Base-by-base conservation (phyloP, 2,329 filamentous ascomycete species). In the Neoascochyta sp. region DNA sequence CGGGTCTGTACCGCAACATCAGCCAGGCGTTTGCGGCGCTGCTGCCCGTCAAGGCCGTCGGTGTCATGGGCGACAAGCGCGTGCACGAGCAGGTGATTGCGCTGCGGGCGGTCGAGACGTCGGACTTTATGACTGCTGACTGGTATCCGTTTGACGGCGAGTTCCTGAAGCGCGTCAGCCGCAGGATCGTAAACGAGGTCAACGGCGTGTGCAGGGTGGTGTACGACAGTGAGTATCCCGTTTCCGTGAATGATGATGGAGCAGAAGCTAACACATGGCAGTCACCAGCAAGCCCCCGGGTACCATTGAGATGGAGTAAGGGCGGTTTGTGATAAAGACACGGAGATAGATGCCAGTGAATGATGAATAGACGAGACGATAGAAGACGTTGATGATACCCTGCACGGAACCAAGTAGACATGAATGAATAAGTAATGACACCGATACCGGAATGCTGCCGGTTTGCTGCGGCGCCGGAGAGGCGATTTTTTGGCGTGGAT, bases 121-220 rank as follows among this genome's bases (percentile, higher is more conserved):
- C 67, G 3, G 79, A 86, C 45, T 85, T 86, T 61, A 89, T 89
- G 85, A 85, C 75, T 3, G 83, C 82, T 14, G 75, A 85, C 56
- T 74, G 76, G 39, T 88, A 75, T 62, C 69, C 76, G 30, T 86
- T 86, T 51, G 67, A 75, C 31, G 73, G 74, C 44, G 68, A 71
- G 12, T 80, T 88, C 54, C 68, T 90, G 40, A 76, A 78, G 62
- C 67, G 68, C 36, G 78, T 88, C 17, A 74, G 73, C 24, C 75
- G 70, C 9, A 69, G 81, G 37, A 89, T 89, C 50, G 76, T 84
- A 36, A 90, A 87, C 52, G 79, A 86, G 63, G 81, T 88, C 1
- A 70, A 82, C 23, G 83, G 83, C 8, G 76, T 89, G 11, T 77
- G 76, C 46, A 69, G 83, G 20, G 84, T 89, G 20, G 69, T 78